Evolutionary conservation across 2,329 filamentous ascomycete genomes (phyloP), one percentile per base, ranked within the genome.

Genomic region (Alternaria sp.): DNA sequence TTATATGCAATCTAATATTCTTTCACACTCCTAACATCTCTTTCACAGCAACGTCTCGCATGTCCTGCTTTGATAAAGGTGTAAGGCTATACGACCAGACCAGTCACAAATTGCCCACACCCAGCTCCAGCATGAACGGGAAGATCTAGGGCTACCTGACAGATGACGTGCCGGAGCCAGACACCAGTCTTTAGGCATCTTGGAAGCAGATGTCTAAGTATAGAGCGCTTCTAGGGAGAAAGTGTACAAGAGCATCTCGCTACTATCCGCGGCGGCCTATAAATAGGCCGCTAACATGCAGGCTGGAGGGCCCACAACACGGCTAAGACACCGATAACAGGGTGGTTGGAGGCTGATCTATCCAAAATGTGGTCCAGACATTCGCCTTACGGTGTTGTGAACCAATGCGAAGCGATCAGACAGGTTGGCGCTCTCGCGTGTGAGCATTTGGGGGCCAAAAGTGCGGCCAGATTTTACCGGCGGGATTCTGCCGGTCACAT

Each of bases 91-190:
- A 54, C 28, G 50, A 36, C 9, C 28, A 36, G 0, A 19, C n/a
- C 17, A 40, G 11, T 40, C 11, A 17, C 5, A 25, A 7, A 19
- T 2, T n/a, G 0, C 13, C 17, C 8, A 36, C 19, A 9, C n/a
- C 13, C 12, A 5, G 13, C 5, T 17, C 1, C 6, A 15, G 44
- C 10, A 25, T 3, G 5, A 17, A 17, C 1, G 0, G 15, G 23
- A 15, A 49, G 25, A n/a, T 5, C 46, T 9, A 11, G 23, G 13
- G 10, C 15, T 17, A 11, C n/a, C 46, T 12, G 6, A 11, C n/a
- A 28, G n/a, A 26, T 26, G 23, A 26, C 23, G 26, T 10, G 23
- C 25, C 46, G 46, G 9, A 17, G 2, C 43, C 15, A 49, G 23
- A 49, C 6, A 49, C 46, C 21, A 17, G 13, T 12, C 26, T 23